Evolutionary conservation across 495 filamentous ascomycete genomes (phyloP).

Genomic region (Hypoxylon rickii): DNA sequence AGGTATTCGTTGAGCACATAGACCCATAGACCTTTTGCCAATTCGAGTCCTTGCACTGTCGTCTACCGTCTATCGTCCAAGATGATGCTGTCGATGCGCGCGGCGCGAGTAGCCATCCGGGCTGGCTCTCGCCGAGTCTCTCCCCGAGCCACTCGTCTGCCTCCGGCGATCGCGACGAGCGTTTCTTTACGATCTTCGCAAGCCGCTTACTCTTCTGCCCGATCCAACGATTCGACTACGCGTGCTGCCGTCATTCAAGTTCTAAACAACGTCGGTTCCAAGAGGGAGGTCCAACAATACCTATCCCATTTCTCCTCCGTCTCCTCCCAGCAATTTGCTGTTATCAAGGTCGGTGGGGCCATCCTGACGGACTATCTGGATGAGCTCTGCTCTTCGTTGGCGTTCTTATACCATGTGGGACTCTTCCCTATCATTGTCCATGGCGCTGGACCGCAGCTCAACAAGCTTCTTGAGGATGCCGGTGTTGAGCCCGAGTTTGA

Average conservation of each 20-base stretch:
- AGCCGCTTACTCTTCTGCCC: slow-evolving; percentile 41
- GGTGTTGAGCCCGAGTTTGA: slow-evolving; percentile 96
- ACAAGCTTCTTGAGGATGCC: slow-evolving; percentile 87
- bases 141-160: slow-evolving; percentile 42
- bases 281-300: slow-evolving; percentile 97
- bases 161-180: slow-evolving; percentile 30
- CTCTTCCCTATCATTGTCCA: slow-evolving; percentile 96
- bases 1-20: slow-evolving; percentile 16
- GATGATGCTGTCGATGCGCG: slow-evolving; percentile 27
- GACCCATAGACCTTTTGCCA: too few relatives aligned
- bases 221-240: slow-evolving; percentile 59
- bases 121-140: slow-evolving; percentile 50
- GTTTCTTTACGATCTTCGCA: slow-evolving; percentile 34
- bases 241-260: slow-evolving; percentile 91
- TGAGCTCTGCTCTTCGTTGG: slow-evolving; percentile 82
- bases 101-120: slow-evolving; percentile 39
- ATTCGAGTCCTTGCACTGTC: too few relatives aligned
- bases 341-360: slow-evolving; percentile 97
- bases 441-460: slow-evolving; percentile 94
- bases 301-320: slow-evolving; percentile 97
- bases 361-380: slow-evolving; percentile 95
- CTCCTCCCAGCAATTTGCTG: slow-evolving; percentile 95
- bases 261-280: slow-evolving; percentile 94
- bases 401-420: slow-evolving; percentile 93
- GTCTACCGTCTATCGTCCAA: slow-evolving; percentile 3